phyloP scores from a whole-genome alignment of 2,329 filamentous ascomycete genomes.

The Trichoderma sp. region DNA sequence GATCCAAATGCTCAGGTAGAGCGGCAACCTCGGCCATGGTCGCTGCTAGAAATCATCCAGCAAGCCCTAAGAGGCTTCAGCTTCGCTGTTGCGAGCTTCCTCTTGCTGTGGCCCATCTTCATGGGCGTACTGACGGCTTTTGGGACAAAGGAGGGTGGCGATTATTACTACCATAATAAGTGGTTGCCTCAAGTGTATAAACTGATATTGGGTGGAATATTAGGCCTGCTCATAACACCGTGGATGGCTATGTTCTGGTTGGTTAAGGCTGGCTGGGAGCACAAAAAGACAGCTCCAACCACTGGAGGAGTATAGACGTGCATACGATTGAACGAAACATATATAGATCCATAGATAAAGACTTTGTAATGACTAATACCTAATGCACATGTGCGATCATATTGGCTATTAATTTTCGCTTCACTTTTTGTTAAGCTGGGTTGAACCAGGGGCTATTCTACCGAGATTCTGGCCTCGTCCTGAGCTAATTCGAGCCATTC shows the following conservation, averaged over 20 bases:
- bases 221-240: neutral
- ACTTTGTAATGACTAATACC: neutral
- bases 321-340: neutral
- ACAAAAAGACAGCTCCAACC: neutral
- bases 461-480: no score
- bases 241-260: slow-evolving; percentile 15
- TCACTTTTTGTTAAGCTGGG: no score
- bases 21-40: neutral
- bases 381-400: neutral
- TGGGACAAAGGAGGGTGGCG: neutral
- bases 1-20: neutral
- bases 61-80: neutral
- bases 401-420: no score
- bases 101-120: slow-evolving; percentile 6
- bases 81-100: neutral
- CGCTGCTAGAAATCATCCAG: neutral
- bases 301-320: neutral
- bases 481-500: no score
- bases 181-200: slow-evolving; percentile 7
- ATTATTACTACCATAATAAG: slow-evolving; percentile 1
- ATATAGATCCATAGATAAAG: neutral
- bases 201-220: neutral
- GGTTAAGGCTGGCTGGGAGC: slow-evolving; percentile 6
- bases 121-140: slow-evolving; percentile 2
- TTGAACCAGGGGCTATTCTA: no score